Evolutionary conservation across 805 yeast genomes (phyloP), one percentile per base, ranked within the genome.

Genomic region (Alloascoidea hylecoeti): DNA sequence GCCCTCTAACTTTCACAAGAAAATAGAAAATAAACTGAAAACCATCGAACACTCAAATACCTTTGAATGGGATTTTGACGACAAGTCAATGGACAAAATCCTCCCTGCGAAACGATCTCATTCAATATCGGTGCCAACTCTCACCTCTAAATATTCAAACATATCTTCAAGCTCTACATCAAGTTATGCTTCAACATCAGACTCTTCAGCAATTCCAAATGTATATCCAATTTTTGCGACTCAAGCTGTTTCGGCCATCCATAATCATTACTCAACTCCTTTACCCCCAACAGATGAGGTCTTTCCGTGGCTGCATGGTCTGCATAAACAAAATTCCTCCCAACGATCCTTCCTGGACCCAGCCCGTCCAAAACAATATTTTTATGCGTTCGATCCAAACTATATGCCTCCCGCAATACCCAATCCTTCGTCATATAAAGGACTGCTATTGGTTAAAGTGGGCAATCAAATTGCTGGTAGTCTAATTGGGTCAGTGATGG

Each of bases 291-390:
- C 88, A 15, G 68, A 64, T 16, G 50, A 50, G 6, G 72, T 88
- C 67, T 88, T 86, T 48, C 96, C 96, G 0, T 86, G 96, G 96
- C 62, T 84, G 17, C 95, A 88, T 53, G 92, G 94, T 1, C 61
- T 81, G 34, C 74, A 78, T 43, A 64, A 63, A 12, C 62, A 65
- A 27, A 73, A 75, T 48, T 59, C 65, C 33, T 70, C 77, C 16
- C 80, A 74, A 48, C 56, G 67, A 34, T 66, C 53, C 60, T 73
- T 55, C 47, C 41, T 54, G 34, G 58, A 57, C 39, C 61, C 60
- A 4, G 33, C 33, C n/a, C 9, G 30, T 9, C 30, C 30, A 23
- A 23, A n/a, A 23, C 30, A 23, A n/a, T 9, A 23, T 9, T n/a
- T 23, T n/a, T 23, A n/a, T 23, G 30, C 30, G 9, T 23, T 23